A percentile compares a stretch with the other conserved stretches of the same genome.
Conservation (phyloP, 2,329 filamentous ascomycete species). For the Camillea tinctor region DNA sequence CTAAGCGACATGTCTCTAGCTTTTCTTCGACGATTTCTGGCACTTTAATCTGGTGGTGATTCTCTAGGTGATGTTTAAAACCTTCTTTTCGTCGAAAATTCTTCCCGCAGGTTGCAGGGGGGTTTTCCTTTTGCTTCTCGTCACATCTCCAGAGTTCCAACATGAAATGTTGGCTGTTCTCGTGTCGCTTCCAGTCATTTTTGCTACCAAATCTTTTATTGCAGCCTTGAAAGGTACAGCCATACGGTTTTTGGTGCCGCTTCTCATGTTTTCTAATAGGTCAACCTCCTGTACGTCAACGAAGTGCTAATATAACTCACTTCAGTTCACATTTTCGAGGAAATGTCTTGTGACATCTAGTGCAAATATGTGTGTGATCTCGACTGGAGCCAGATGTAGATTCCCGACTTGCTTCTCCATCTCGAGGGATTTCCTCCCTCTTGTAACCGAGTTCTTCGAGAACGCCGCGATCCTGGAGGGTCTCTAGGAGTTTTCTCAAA, state of each 20-base stretch:
- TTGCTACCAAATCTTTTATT: conserved; percentile 82
- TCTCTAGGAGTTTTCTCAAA: conserved; percentile 22
- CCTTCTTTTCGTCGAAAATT: conserved; percentile 57
- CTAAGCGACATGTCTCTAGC: conserved; percentile 57
- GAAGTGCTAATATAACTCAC: conserved; percentile 34
- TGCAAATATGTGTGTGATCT: conserved; percentile 33
- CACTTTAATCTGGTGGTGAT: conserved; percentile 44
- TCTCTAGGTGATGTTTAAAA: conserved; percentile 62
- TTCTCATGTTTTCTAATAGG: conserved; percentile 74
- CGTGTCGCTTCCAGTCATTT: conserved; percentile 91
- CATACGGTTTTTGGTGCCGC: conserved; percentile 77
- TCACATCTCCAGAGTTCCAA: conserved; percentile 72
- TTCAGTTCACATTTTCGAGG: conserved; percentile 55
- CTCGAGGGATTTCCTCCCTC: conserved; percentile 17
- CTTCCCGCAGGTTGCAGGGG: conserved; percentile 49
- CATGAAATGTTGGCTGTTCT: conserved; percentile 74
- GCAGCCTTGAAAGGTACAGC: conserved; percentile 73
- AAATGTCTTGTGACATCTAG: conserved; percentile 46
- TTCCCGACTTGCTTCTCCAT: conserved; percentile 16
- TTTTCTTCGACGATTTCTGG: conserved; percentile 38
- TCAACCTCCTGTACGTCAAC: conserved; percentile 19
- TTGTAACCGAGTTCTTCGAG: conserved; percentile 25
- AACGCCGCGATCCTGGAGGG: conserved; percentile 23
- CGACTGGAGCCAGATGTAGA: conserved; percentile 6
- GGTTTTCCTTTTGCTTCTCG: conserved; percentile 28